Base-by-base conservation (phyloP, 768 basidiomycete species). In the Pholiota microspora region DNA sequence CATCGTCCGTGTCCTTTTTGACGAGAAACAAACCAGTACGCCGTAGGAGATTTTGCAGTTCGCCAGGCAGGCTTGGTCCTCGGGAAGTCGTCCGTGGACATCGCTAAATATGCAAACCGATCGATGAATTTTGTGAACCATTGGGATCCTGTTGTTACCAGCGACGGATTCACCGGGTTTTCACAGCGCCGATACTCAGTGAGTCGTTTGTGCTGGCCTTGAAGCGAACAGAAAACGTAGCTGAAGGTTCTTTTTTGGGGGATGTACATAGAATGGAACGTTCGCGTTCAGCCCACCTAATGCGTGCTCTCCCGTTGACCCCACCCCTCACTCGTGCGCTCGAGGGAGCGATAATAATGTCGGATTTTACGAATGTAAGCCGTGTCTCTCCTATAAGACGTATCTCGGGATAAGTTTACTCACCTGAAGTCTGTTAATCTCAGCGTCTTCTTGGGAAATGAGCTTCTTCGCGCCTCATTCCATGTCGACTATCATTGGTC, bases 361-460 rank as follows among this genome's bases (percentile, higher is more conserved):
- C 32, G 79, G 78, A 6, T 80, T 81, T 56, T 81, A 81, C 55
- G 77, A 81, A 69, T 81, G 78, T 78, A 46, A 53, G 71, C 3
- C 10, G 12, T n/a, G 10, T 34, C 28, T 21, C 12, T 21, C 5
- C 25, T 15, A n/a, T 27, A 2, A 16, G 0, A 24, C 12, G 15
- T 8, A 0, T 51, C n/a, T 51, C n/a, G n/a, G n/a, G n/a, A n/a
- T n/a, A n/a, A n/a, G n/a, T 13, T 28, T 18, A n/a, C 23, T 38
- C 10, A 51, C n/a, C n/a, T n/a, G n/a, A n/a, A 16, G 10, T 7
- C 40, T 45, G 16, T 24, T 2, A 4, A 24, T n/a, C 6, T 13
- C 44, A 80, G 79, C 78, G 0, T 79, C 78, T 6, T 81, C 79
- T 16, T 81, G 78, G 78, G 78, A 81, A 55, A 76, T 76, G 69